Conservation (phyloP, 805 yeast genomes). For the Saccharomyces eubayanus region DNA sequence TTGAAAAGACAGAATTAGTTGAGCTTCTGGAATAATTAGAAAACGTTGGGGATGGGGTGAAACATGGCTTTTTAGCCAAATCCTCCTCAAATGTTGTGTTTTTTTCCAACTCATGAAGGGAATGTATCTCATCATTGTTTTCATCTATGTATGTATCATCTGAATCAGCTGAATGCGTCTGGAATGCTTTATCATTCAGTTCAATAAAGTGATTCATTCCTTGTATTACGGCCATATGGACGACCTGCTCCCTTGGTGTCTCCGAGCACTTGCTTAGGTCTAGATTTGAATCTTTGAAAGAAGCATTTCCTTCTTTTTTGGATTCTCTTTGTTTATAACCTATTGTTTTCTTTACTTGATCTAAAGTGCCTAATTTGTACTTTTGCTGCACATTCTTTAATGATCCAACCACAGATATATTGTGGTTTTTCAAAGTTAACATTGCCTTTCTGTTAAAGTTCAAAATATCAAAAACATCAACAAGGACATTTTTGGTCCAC, state of each 20-base stretch:
- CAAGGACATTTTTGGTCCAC: constrained; percentile 18
- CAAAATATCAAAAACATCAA: constrained; percentile 16
- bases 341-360: constrained; percentile 2
- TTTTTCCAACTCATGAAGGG: neutral
- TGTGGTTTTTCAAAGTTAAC: constrained; percentile 6
- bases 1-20: constrained; percentile 21
- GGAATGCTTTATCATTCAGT: neutral
- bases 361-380: constrained; percentile 8
- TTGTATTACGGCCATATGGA: neutral
- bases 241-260: neutral
- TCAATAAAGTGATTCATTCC: neutral
- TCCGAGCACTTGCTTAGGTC: neutral
- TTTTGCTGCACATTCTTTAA: constrained; percentile 12
- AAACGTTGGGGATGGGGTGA: constrained; percentile 12
- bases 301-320: constrained; percentile 2
- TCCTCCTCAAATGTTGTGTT: neutral
- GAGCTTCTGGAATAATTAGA: constrained; percentile 20
- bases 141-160: constrained; percentile 7
- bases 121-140: constrained; percentile 1
- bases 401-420: constrained; percentile 13
- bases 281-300: neutral
- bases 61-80: neutral
- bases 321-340: neutral
- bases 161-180: constrained; percentile 10
- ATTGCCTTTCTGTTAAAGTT: constrained; percentile 11